A percentile compares a stretch with the other conserved stretches of the same genome.
phyloP scores from a whole-genome alignment of 768 basidiomycete genomes.

The Neoboletus magnificus region DNA sequence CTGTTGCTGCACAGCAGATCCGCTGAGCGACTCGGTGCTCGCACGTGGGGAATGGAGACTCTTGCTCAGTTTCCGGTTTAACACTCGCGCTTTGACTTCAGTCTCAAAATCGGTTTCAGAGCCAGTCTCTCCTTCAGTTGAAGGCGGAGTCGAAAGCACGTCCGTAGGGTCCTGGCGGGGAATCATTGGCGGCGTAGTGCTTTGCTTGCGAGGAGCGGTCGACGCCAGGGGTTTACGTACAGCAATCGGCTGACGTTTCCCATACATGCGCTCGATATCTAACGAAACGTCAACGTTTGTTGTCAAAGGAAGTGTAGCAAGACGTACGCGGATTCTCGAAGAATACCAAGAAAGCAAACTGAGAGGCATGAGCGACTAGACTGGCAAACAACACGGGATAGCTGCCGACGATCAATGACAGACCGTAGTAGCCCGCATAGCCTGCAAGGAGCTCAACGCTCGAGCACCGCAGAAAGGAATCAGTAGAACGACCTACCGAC shows the following conservation, averaged over 20 bases:
- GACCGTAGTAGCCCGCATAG: conserved; percentile 97
- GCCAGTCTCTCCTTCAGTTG: conserved; percentile 69
- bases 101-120: conserved; percentile 70
- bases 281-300: background rate
- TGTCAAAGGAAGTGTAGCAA: background rate
- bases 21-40: conserved; percentile 7
- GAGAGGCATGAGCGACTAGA: conserved; percentile 90
- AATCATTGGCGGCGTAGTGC: conserved; percentile 3
- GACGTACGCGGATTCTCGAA: conserved; percentile 96
- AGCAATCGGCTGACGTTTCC: conserved; percentile 86
- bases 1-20: background rate
- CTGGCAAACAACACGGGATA: conserved; percentile 91
- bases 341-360: conserved; percentile 92
- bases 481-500: conserved; percentile 46
- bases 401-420: conserved; percentile 86
- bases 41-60: background rate
- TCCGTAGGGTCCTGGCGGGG: conserved; percentile 27
- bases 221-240: conserved; percentile 65
- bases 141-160: conserved; percentile 53
- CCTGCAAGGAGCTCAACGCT: conserved; percentile 39
- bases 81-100: conserved; percentile 51
- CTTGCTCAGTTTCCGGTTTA: conserved; percentile 7
- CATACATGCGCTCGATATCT: conserved; percentile 96
- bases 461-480: background rate
- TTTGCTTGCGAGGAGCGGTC: conserved; percentile 15